Conservation (phyloP, 2,329 filamentous ascomycete species). For the Stachybotrys chartarum region DNA sequence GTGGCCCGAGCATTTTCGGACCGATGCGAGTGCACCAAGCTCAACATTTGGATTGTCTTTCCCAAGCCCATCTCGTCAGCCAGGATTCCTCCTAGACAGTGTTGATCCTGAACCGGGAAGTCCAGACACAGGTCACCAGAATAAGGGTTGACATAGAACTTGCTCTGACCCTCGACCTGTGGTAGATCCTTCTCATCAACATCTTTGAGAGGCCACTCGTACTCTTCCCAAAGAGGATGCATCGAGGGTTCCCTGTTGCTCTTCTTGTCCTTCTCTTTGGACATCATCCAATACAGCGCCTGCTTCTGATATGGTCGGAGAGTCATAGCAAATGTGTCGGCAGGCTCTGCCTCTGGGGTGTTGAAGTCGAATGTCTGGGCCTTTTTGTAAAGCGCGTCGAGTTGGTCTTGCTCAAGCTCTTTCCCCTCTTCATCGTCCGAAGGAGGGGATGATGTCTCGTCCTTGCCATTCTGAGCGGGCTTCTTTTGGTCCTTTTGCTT, state of each 20-base stretch:
- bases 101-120: slow-evolving; percentile 89
- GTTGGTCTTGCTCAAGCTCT: slow-evolving; percentile 90
- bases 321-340: slow-evolving; percentile 72
- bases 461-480: slow-evolving; percentile 15
- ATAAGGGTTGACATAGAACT: slow-evolving; percentile 95
- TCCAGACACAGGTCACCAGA: slow-evolving; percentile 88
- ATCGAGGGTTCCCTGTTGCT: slow-evolving; percentile 70
- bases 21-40: slow-evolving; percentile 78
- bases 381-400: slow-evolving; percentile 90
- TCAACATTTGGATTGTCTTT: slow-evolving; percentile 98
- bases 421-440: slow-evolving; percentile 77
- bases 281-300: slow-evolving; percentile 91
- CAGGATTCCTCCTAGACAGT: slow-evolving; percentile 86
- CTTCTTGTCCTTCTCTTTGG: slow-evolving; percentile 78
- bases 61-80: slow-evolving; percentile 97
- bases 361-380: slow-evolving; percentile 95
- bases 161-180: slow-evolving; percentile 53
- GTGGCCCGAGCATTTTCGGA: slow-evolving; percentile 42
- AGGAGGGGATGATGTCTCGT: slow-evolving; percentile 40
- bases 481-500: slow-evolving; percentile 50
- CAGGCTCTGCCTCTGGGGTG: slow-evolving; percentile 80
- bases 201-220: slow-evolving; percentile 81
- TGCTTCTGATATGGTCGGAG: slow-evolving; percentile 93
- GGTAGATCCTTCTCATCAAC: slow-evolving; percentile 74
- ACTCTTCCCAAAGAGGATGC: slow-evolving; percentile 98